Percentiles rank a stretch among this genome's conserved stretches.
phyloP scores from a whole-genome alignment of 495 filamentous ascomycete species.

The Lasiosphaeria ovina region DNA sequence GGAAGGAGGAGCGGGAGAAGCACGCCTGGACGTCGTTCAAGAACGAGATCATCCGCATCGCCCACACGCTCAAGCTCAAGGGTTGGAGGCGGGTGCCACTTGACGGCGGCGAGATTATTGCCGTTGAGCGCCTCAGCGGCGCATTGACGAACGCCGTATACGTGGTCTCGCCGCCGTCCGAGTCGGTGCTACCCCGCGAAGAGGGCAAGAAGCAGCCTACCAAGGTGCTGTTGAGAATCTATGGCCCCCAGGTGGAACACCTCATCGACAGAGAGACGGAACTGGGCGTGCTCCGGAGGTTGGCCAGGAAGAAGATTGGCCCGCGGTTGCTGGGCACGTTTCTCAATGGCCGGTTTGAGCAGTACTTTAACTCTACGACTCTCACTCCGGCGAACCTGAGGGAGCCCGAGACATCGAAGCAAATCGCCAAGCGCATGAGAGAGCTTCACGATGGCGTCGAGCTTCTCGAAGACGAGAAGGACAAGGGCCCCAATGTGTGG shows the following conservation, averaged over 20 bases:
- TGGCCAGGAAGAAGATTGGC: conserved; percentile 89
- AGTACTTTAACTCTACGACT: conserved; percentile 80
- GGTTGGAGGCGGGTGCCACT: conserved; percentile 84
- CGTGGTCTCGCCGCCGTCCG: conserved; percentile 77
- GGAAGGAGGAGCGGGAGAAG: conserved; percentile 58
- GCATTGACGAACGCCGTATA: conserved; percentile 96
- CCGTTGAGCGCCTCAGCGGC: conserved; percentile 82
- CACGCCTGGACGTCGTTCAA: conserved; percentile 82
- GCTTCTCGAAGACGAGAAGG: conserved; percentile 71
- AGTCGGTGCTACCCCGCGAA: conserved; percentile 40
- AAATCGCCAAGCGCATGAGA: conserved; percentile 98
- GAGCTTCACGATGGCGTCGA: conserved; percentile 95
- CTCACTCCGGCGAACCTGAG: conserved; percentile 76
- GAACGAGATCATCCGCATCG: conserved; percentile 79
- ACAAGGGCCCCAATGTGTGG: conserved; percentile 79
- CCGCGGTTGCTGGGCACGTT: conserved; percentile 93
- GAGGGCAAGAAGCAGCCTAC: conserved; percentile 42
- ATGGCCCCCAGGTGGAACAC: conserved; percentile 93
- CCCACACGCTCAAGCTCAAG: conserved; percentile 85
- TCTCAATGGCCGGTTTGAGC: conserved; percentile 92
- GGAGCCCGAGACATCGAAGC: conserved; percentile 75
- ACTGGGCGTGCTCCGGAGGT: conserved; percentile 77
- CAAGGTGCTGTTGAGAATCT: conserved; percentile 88
- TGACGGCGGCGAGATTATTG: conserved; percentile 61
- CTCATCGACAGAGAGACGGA: conserved; percentile 92